phyloP scores from a whole-genome alignment of 208 protist genomes.

The Trypanosoma congolense region DNA sequence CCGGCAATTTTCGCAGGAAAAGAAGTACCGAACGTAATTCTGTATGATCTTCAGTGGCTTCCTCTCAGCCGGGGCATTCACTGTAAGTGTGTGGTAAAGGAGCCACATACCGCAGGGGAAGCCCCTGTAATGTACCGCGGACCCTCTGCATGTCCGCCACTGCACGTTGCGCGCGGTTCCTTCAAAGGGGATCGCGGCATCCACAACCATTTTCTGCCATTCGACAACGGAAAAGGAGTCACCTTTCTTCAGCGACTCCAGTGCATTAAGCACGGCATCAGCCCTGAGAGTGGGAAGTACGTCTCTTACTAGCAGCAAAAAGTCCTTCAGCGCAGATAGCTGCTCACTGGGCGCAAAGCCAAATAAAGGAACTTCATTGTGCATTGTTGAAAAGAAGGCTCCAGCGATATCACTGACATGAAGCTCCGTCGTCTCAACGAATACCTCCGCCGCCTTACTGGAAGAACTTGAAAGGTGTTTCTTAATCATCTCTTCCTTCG shows the following conservation, averaged over 20 bases:
- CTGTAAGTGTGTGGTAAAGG: conserved; percentile 65
- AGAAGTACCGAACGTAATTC: conserved; percentile 56
- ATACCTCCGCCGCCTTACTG: neutral
- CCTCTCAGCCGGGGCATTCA: conserved; percentile 6
- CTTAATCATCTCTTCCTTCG: neutral
- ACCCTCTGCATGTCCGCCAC: conserved; percentile 61
- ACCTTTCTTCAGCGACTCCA: conserved; percentile 10
- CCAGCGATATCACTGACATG: conserved; percentile 42
- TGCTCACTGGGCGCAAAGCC: conserved; percentile 20
- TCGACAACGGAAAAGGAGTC: conserved; percentile 4
- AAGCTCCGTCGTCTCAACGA: conserved; percentile 35
- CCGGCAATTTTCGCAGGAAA: conserved; percentile 52
- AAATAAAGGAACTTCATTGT: conserved; percentile 47
- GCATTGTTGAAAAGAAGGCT: conserved; percentile 58
- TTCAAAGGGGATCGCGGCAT: conserved; percentile 45
- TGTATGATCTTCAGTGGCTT: conserved; percentile 38
- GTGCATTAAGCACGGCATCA: conserved; percentile 25
- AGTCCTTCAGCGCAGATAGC: conserved; percentile 31
- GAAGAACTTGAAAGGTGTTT: neutral
- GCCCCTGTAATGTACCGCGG: conserved; percentile 47
- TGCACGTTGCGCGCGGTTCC: conserved; percentile 32
- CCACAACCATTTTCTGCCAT: conserved; percentile 42
- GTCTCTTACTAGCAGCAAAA: conserved; percentile 36
- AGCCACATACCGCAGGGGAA: conserved; percentile 75
- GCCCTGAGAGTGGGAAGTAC: conserved; percentile 36